Evolutionary conservation across 1,284 basidiomycete species (phyloP), one percentile per base, ranked within the genome.

Genomic region (Puccinia hordei): DNA sequence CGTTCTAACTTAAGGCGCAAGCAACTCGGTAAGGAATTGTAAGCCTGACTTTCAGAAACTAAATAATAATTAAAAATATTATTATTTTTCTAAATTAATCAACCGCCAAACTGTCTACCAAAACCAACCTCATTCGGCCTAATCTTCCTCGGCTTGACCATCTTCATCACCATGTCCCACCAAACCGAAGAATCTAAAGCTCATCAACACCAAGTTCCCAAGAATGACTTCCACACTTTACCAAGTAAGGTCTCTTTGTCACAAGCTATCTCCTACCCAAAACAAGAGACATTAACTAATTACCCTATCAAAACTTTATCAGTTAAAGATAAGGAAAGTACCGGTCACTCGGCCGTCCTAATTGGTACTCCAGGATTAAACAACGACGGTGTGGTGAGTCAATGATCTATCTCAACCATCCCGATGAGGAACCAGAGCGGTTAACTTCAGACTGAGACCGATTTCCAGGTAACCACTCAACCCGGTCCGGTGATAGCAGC

Each of bases 221-320:
- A 35, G 6, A 63, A 63, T 27, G 59, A 63, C 30, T 63, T 63
- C 33, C 59, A 63, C 59, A 63, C 24, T 27, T 38, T 63, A 38
- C 59, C 59, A 4, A n/a, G 59, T 63, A 19, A 2, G 59, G 2
- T 5, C 19, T n/a, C n/a, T n/a, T n/a, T n/a, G n/a, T n/a, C n/a
- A n/a, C n/a, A n/a, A n/a, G n/a, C n/a, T n/a, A n/a, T n/a, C n/a
- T 15, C 57, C 5, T n/a, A 55, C 53, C 53, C 24, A n/a, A n/a
- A 8, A 22, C 9, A 15, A 17, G 12, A 22, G 49, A 12, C 19
- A 4, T 10, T 55, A 24, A 24, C 24, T 27, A 19, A 55, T 55
- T 22, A 24, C 8, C 24, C 24, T 22, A 2, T 55, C 8, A 6
- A 24, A 55, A 27, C 33, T 30, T 8, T 44, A 9, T 13, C 35